These are phyloP conservation scores for Sophora flavescens DNA, from an alignment of 306 rosid genomes.

Conservation along the genomic window DNA sequence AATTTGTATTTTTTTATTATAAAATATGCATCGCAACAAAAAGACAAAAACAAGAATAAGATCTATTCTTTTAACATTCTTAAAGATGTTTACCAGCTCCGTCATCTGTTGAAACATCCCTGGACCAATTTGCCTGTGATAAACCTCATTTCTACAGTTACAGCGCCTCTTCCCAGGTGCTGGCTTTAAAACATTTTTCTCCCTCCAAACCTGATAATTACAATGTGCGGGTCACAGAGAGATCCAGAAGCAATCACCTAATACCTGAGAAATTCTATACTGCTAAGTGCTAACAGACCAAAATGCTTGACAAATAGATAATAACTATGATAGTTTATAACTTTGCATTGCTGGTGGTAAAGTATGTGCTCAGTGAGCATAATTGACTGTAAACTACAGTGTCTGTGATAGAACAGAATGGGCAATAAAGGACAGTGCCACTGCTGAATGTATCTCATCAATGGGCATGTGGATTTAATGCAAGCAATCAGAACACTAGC, in stretches of 20 bases:
- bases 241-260: conserved; percentile 2
- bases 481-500: conserved; percentile 3
- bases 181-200: conserved; percentile 72
- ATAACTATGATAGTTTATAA: neutral
- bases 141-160: conserved; percentile 83
- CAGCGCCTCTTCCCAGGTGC: conserved; percentile 88
- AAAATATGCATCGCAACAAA: neutral
- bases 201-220: conserved; percentile 73
- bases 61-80: conserved; percentile 2
- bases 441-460: conserved; percentile 17
- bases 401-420: conserved; percentile 1
- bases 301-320: neutral
- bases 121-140: conserved; percentile 87
- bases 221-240: conserved; percentile 23
- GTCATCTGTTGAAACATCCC: conserved; percentile 95
- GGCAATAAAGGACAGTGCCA: neutral
- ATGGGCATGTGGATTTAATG: neutral
- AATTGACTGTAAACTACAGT: neutral
- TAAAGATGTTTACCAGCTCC: conserved; percentile 62
- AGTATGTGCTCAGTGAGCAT: neutral
- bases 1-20: neutral
- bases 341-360: neutral
- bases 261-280: neutral
- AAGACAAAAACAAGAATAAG: neutral
- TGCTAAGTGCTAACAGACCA: conserved; percentile 1